phyloP scores from a whole-genome alignment of 2,329 filamentous ascomycete species.

The Aspergillus brasiliensis region DNA sequence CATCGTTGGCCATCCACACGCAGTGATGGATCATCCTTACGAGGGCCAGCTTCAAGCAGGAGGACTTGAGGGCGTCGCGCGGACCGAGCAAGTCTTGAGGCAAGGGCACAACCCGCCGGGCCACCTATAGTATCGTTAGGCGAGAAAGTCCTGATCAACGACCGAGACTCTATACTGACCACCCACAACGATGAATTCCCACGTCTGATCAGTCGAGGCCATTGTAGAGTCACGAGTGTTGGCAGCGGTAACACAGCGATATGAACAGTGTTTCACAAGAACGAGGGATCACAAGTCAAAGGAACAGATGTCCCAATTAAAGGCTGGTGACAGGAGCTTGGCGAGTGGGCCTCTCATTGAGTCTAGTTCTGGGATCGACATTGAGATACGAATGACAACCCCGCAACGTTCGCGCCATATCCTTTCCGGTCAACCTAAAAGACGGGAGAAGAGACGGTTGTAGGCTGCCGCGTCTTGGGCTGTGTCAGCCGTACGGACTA shows the following conservation, averaged over 20 bases:
- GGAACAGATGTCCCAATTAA: not conserved
- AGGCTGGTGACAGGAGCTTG: not conserved
- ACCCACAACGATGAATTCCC: conserved; percentile 10
- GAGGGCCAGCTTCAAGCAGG: conserved; percentile 62
- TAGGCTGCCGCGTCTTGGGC: not conserved
- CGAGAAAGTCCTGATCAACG: not conserved
- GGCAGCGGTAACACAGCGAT: too few relatives aligned
- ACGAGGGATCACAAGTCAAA: too few relatives aligned
- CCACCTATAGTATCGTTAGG: conserved; percentile 48
- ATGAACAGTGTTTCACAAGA: too few relatives aligned
- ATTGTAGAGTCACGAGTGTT: not conserved
- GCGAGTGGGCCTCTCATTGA: not conserved
- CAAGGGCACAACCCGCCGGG: conserved; percentile 61
- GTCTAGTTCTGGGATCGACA: not conserved
- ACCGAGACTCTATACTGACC: not conserved
- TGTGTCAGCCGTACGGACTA: not conserved
- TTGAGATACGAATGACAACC: not conserved
- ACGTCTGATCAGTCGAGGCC: not conserved
- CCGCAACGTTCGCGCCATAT: not conserved
- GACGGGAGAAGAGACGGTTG: not conserved
- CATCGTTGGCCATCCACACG: conserved; percentile 60
- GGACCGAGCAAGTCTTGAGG: conserved; percentile 54
- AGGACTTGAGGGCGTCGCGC: conserved; percentile 55
- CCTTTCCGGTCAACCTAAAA: not conserved
- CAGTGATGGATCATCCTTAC: conserved; percentile 51